Percentiles rank a stretch among this genome's conserved stretches.
phyloP scores from a whole-genome alignment of 2,329 filamentous ascomycete species.

The Emmonsiellopsis sp. region DNA sequence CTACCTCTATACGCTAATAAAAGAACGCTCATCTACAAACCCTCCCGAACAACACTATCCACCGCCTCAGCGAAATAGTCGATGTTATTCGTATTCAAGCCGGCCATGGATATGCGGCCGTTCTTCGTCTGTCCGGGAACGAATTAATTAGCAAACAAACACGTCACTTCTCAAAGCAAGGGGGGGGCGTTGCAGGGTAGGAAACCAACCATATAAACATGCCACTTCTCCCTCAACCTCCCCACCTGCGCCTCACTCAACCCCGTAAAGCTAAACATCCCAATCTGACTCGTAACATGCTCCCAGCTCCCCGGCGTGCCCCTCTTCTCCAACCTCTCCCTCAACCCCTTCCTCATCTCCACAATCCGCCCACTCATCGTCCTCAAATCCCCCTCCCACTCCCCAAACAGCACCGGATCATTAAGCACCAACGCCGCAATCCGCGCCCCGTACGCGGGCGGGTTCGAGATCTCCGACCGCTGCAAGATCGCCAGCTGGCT shows the following conservation, averaged over 20 bases:
- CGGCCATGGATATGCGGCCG: conserved; percentile 95
- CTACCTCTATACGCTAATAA: background rate
- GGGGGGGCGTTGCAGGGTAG: background rate
- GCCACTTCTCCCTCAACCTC: conserved; percentile 38
- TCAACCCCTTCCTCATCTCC: conserved; percentile 72
- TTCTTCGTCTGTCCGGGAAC: conserved; percentile 64
- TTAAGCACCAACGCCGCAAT: conserved; percentile 82
- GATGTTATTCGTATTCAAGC: conserved; percentile 84
- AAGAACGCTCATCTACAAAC: conserved; percentile 12
- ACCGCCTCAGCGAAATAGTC: conserved; percentile 89
- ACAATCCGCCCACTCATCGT: conserved; percentile 96
- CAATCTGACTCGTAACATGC: conserved; percentile 97
- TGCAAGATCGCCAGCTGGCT: conserved; percentile 90
- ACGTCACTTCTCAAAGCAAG: background rate
- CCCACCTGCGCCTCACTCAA: conserved; percentile 40
- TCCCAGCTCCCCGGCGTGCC: conserved; percentile 87
- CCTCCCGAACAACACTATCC: conserved; percentile 62
- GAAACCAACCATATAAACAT: conserved; percentile 39
- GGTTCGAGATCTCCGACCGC: conserved; percentile 95
- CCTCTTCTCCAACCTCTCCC: conserved; percentile 70
- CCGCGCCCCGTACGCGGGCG: conserved; percentile 84
- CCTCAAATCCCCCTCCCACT: conserved; percentile 86
- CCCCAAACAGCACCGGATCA: conserved; percentile 66
- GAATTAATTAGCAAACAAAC: background rate
- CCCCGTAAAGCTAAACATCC: conserved; percentile 87